Conservation (phyloP, 371 early-diverging fungal species). For the Apophysomyces sp. region DNA sequence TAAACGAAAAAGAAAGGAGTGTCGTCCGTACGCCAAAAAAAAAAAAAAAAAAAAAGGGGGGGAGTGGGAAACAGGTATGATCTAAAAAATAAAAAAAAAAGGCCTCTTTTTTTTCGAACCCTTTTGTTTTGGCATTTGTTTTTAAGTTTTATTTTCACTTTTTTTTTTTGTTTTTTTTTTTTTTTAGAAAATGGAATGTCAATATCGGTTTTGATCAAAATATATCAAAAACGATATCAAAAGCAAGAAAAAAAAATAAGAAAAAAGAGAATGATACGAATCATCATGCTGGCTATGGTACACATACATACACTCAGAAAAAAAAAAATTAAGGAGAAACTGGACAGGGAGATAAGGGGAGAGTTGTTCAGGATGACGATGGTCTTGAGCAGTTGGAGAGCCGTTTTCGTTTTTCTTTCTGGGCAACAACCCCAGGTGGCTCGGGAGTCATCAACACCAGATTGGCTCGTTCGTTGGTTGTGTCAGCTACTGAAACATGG, state of each 20-base stretch:
- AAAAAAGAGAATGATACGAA: neutral
- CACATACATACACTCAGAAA: neutral
- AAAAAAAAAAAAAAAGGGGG: neutral
- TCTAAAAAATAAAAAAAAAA: conserved; percentile 1
- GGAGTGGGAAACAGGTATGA: conserved; percentile 1
- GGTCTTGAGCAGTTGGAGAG: neutral
- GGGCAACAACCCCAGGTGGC: conserved; percentile 46
- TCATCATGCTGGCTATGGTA: neutral
- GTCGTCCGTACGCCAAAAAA: neutral
- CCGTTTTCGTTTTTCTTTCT: conserved; percentile 35
- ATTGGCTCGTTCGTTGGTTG: conserved; percentile 27
- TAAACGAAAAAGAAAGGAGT: neutral
- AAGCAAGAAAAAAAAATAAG: neutral
- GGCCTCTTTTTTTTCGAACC: neutral
- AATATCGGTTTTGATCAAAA: conserved; percentile 1
- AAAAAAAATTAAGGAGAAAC: neutral
- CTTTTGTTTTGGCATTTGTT: neutral
- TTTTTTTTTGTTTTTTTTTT: neutral
- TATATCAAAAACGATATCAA: neutral
- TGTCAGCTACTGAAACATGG: conserved; percentile 34
- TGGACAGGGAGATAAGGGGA: neutral
- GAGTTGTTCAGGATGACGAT: conserved; percentile 1
- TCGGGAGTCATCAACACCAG: conserved; percentile 42
- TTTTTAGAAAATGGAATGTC: neutral
- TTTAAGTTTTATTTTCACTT: neutral